Evolutionary conservation across 306 rosid species (phyloP).

Genomic region (Aeschynomene evenia): DNA sequence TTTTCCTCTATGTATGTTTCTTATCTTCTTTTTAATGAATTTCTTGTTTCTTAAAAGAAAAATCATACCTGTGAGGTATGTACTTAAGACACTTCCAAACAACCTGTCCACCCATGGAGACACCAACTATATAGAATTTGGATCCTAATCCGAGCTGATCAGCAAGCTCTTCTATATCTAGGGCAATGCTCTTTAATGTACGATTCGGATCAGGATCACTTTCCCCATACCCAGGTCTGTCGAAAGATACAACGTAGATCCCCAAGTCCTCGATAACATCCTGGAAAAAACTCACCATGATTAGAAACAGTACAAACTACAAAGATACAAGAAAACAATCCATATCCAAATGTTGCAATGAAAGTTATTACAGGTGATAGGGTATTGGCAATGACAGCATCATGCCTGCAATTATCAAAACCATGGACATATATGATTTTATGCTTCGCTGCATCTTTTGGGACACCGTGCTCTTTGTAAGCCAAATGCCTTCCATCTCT

Average conservation of each 20-base stretch:
- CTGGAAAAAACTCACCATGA: slow-evolving; percentile 39
- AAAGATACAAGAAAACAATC: background rate
- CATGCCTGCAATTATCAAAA: slow-evolving; percentile 66
- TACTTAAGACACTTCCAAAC: slow-evolving; percentile 79
- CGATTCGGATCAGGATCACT: slow-evolving; percentile 89
- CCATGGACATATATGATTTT: slow-evolving; percentile 68
- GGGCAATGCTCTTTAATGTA: slow-evolving; percentile 64
- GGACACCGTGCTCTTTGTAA: slow-evolving; percentile 74
- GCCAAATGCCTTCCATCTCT: slow-evolving; percentile 91
- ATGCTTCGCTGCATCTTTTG: slow-evolving; percentile 62
- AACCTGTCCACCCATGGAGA: slow-evolving; percentile 83
- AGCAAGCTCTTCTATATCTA: slow-evolving; percentile 87
- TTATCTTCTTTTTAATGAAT: too few species aligned
- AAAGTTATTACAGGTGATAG: slow-evolving; percentile 56
- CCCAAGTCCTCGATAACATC: slow-evolving; percentile 59
- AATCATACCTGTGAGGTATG: slow-evolving; percentile 83
- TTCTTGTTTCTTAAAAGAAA: too few species aligned
- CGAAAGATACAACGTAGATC: slow-evolving; percentile 65
- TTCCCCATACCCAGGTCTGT: slow-evolving; percentile 95
- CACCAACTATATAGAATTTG: slow-evolving; percentile 69
- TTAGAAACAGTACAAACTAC: slow-evolving; percentile 22
- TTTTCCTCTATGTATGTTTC: too few species aligned
- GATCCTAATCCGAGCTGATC: slow-evolving; percentile 73
- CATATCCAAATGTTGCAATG: background rate
- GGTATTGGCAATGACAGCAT: slow-evolving; percentile 38